Percentiles rank a stretch among this genome's conserved stretches.
These are phyloP conservation scores for Cyphellophora europaea DNA, from an alignment of 2,329 filamentous ascomycete genomes.

Conservation along the genomic window DNA sequence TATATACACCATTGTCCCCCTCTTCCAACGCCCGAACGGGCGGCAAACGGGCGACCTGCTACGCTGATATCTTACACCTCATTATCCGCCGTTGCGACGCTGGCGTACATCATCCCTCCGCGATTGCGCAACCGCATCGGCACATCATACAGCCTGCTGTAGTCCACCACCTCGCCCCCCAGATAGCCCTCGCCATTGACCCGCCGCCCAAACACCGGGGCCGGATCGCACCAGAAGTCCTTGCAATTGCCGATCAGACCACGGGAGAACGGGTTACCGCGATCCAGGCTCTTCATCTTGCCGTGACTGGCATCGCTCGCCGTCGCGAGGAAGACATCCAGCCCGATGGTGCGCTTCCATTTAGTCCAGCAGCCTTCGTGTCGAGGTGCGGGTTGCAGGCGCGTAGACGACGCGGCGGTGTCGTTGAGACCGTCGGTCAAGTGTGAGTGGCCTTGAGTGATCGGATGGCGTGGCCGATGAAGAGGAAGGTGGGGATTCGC, in stretches of 20 bases:
- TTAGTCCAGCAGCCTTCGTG: conserved; percentile 59
- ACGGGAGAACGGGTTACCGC: conserved; percentile 72
- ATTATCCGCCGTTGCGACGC: conserved; percentile 28
- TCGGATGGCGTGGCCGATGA: conserved; percentile 42
- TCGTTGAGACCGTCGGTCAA: conserved; percentile 28
- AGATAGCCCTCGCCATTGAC: conserved; percentile 54
- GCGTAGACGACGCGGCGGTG: conserved; percentile 11
- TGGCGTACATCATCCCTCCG: conserved; percentile 51
- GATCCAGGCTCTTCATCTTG: conserved; percentile 36
- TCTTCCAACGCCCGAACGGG: too few relatives aligned
- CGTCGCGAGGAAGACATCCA: conserved; percentile 90
- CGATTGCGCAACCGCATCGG: conserved; percentile 57
- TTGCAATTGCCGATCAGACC: conserved; percentile 82
- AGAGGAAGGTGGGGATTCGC: conserved; percentile 7
- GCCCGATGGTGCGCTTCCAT: conserved; percentile 75
- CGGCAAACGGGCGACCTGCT: too few relatives aligned
- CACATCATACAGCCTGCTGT: conserved; percentile 80
- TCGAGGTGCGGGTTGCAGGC: conserved; percentile 45
- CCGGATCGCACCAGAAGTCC: conserved; percentile 93
- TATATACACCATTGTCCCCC: too few relatives aligned
- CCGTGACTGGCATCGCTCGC: conserved; percentile 57
- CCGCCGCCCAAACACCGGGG: conserved; percentile 66
- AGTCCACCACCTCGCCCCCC: conserved; percentile 72
- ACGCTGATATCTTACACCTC: too few relatives aligned
- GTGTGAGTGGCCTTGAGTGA: conserved; percentile 23